Evolutionary conservation across 345 rosid genomes (phyloP).

Genomic region (Corchorus olitorius): DNA sequence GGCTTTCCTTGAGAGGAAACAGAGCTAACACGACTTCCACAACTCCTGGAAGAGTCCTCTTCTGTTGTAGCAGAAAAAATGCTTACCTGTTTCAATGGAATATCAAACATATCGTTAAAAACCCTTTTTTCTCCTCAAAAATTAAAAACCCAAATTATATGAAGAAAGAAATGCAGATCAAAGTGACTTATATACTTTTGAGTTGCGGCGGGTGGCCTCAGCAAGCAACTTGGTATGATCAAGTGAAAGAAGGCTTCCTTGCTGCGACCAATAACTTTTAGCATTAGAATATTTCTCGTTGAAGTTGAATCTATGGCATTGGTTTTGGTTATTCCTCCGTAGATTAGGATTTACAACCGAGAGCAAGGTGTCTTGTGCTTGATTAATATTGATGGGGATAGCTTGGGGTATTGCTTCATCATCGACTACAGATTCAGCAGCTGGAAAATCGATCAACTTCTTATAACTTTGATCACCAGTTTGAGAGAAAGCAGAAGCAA

Average conservation of each 20-base stretch:
- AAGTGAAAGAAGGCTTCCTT: constrained; percentile 9
- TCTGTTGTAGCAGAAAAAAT: not conserved
- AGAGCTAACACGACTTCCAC: constrained; percentile 16
- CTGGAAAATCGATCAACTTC: not conserved
- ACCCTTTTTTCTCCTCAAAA: no score
- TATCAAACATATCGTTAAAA: no score
- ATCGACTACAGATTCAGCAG: not conserved
- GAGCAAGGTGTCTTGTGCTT: constrained; percentile 8
- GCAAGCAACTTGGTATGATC: constrained; percentile 14
- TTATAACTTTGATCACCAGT: not conserved
- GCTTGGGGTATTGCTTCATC: not conserved
- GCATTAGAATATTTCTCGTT: not conserved
- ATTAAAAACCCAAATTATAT: not conserved
- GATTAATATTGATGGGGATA: not conserved
- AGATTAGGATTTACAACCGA: constrained; percentile 2
- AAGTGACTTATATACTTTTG: constrained; percentile 9
- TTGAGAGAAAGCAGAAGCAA: not conserved
- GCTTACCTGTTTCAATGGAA: not conserved
- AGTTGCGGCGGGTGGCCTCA: not conserved
- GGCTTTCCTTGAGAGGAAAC: constrained; percentile 20
- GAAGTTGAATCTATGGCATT: not conserved
- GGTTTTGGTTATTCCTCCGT: not conserved
- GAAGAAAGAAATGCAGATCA: constrained; percentile 6
- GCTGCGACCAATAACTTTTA: not conserved
- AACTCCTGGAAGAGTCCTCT: constrained; percentile 21